Evolutionary conservation across 768 basidiomycete genomes (phyloP), one percentile per base, ranked within the genome.

Genomic region (Psilocybe sp.): DNA sequence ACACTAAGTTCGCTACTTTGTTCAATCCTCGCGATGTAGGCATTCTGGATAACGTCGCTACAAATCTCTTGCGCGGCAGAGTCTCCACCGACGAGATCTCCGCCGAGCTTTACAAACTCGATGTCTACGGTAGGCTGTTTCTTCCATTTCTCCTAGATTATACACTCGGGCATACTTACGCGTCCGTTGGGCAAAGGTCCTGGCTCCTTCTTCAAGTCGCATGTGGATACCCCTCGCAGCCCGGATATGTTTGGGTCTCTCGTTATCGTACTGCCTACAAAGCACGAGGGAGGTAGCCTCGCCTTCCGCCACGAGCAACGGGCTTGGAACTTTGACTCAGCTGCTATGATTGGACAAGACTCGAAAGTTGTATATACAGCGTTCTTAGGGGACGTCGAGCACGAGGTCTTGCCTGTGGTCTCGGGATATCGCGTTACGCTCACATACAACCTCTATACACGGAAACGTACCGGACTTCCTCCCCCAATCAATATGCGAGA

Each of bases 211-310:
- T 79, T 79, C 65, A 77, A 77, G 51, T 40, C 72, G 1, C 79
- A 78, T 50, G 61, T 68, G 32, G 78, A 79, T 46, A 78, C 77
- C 0, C 76, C 75, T 3, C 69, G 72, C 1, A 54, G 61, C 14
- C 62, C 64, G 14, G 54, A 56, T 18, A 78, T 77, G 71, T 72
- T 81, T 36, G 77, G 75, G 1, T 79, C 78, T 1, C 67, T 82
- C 28, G 72, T 78, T 3, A 46, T 79, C 23, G 61, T 77, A 12
- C 62, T 78, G 31, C 79, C 76, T 1, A 70, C 73, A 1, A 10
- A 51, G 0, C 73, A 79, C 53, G 65, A 74, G 33, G 78, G 76
- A 4, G 77, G 78, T 2, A 60, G 60, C 12, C 67, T 76, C 14
- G 42, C 65, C 5, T 61, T 80, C 2, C 63, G 64, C 3, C 59